Base-by-base conservation (phyloP, 176 grass and related monocot species). In the Echinochloa phyllopogon region DNA sequence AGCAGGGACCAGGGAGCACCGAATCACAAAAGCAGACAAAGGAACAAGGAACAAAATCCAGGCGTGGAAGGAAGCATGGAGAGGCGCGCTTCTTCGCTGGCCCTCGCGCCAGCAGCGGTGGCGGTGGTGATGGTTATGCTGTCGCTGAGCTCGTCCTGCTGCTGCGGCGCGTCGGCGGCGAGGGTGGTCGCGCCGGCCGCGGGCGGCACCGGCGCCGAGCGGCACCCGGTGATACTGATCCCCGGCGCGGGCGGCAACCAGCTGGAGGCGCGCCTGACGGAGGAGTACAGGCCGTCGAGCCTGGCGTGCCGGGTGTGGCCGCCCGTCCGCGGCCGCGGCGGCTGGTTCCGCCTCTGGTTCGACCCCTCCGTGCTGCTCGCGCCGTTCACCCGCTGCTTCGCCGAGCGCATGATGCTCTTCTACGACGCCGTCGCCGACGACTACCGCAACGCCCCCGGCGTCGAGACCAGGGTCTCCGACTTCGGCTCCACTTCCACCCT, bases 321-420 rank as follows among this genome's bases (percentile, higher is more conserved):
- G 12, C 52, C 21, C 36, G 82, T 83, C 29, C 84, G 84, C 6
- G 82, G 77, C 6, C 82, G 52, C 57, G 83, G 70, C 36, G 91
- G 91, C 0, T 98, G 96, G 96, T 98, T 92, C 88, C 86, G 91
- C 57, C 63, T 98, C 50, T 98, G 96, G 96, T 98, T 98, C 68
- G 89, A 98, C 57, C 85, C 89, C 7, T 88, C 93, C 25, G 96
- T 95, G 40, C 37, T 98, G 17, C 63, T 98, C 12, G 84, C 91
- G 18, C 71, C 89, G 1, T 33, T 95, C 85, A 95, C 91, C 53
- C 25, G 62, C 47, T 95, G 95, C 86, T 98, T 98, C 86, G 91
- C 95, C 23, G 91, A 98, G 72, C 74, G 91, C 2, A 84, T 98
- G 85, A 90, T 4, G 65, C 76, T 98, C 44, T 72, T 43, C 74